Evolutionary conservation across 495 filamentous ascomycete genomes (phyloP), one percentile per base, ranked within the genome.

Genomic region (Neurospora sublineolata): DNA sequence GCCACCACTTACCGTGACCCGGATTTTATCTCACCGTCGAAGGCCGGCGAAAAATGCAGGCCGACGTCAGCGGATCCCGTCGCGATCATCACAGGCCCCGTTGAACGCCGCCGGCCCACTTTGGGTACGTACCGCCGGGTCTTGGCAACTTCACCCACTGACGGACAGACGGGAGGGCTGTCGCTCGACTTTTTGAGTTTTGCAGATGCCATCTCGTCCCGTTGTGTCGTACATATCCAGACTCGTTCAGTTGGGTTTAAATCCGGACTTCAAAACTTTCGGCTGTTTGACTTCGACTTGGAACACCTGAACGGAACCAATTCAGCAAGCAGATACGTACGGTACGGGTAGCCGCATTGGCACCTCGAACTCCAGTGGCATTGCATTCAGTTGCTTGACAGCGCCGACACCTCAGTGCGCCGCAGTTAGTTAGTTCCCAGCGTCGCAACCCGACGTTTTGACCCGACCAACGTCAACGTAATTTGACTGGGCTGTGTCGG

Each of bases 401-500:
- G 52, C 52, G 52, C 27, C 52, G 52, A 64, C 52, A 64, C 52
- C 52, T 64, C 52, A 64, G 52, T 33, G 12, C 12, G 16, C n/a
- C 46, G 20, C 27, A 33, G 20, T 7, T 7, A 64, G 52, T 33
- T 33, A 30, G 52, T 64, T 3, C 44, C 52, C 52, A 30, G 52
- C 52, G 52, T 64, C 52, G 52, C 52, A 33, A 64, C 52, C 46
- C 27, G 11, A 58, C 46, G n/a, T n/a, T n/a, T n/a, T n/a, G 20
- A 27, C 46, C 52, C 52, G 52, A 64, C 52, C 52, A 27, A 64
- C 52, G 12, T 64, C 52, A 33, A 72, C 70, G 72, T 74, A 75
- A 73, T 75, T 74, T 71, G 37, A 44, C 39, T 73, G 69, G 69
- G 69, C 69, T 64, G 37, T 67, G 69, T 70, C 67, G 37, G 58